Evolutionary conservation across 2,329 filamentous ascomycete species (phyloP), one percentile per base, ranked within the genome.

Genomic region (Fusarium sambucinum): DNA sequence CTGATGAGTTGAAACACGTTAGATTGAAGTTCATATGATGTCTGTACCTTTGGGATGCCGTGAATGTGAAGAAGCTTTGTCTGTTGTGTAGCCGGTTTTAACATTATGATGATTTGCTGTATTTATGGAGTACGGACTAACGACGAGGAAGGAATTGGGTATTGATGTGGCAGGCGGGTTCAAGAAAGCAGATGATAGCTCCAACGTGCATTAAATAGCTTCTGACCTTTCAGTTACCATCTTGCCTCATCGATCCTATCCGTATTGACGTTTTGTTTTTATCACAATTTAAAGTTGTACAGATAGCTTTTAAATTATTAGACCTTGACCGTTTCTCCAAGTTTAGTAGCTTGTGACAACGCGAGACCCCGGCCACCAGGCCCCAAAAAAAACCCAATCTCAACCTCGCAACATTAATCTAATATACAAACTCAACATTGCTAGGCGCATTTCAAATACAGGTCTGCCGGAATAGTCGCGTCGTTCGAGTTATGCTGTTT

Each of bases 401-500:
- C 54, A 52, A 63, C 69, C 40, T 72, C 45, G 23, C 57, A 72
- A 59, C 50, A 38, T 44, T 55, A 47, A 52, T 25, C 25, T 25
- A 17, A 42, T 48, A 30, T 33, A 51, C 27, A 51, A 51, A 29
- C 6, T 37, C 35, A 41, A 44, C 54, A 16, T 17, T 52, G n/a
- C 29, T 50, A 30, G 23, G 32, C 61, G 45, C 46, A 45, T 47
- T 59, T 35, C 44, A 19, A 21, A 46, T 51, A 42, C 21, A 53
- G 13, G 23, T 5, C 6, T 45, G 10, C 21, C 40, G 23, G 50
- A 63, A 60, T 55, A 51, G 32, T 62, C 56, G 40, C 63, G 40
- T 19, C 16, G 16, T 33, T 42, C n/a, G 48, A 70, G 59, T 72
- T 56, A 90, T 90, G 88, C 75, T 90, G 71, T 90, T 90, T 73